These are phyloP conservation scores for Dictyostelium capitatum DNA, from an alignment of 78 protist genomes.

Conservation along the genomic window DNA sequence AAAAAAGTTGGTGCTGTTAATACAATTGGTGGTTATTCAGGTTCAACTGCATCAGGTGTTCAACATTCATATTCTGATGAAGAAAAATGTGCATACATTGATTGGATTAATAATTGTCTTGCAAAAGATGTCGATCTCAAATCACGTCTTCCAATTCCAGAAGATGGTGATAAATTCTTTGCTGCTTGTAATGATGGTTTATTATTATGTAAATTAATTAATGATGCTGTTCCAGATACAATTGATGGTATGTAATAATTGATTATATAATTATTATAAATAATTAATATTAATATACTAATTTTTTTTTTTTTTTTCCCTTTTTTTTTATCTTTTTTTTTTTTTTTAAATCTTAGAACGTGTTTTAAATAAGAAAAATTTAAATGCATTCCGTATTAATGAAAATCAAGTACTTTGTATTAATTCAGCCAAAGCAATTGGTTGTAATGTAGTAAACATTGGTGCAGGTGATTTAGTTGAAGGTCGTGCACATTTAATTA, in stretches of 20 bases:
- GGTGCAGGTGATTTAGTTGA: constrained; percentile 88
- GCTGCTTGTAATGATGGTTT: constrained; percentile 85
- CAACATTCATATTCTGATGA: constrained; percentile 90
- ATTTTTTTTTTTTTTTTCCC: constrained; percentile 2
- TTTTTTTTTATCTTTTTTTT: background rate
- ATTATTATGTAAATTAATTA: constrained; percentile 91
- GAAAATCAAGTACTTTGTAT: constrained; percentile 91
- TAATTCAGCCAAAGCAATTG: constrained; percentile 96
- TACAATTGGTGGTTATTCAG: constrained; percentile 68
- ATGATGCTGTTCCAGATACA: constrained; percentile 92
- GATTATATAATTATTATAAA: background rate
- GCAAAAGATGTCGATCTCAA: constrained; percentile 87
- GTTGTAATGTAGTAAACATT: constrained; percentile 93
- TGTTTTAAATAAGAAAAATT: constrained; percentile 91
- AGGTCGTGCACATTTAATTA: constrained; percentile 92
- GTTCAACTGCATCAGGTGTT: constrained; percentile 65
- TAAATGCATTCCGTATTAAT: constrained; percentile 80
- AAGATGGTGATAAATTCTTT: constrained; percentile 75
- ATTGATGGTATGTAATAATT: constrained; percentile 85
- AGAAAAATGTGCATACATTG: constrained; percentile 89
- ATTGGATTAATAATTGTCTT: constrained; percentile 88
- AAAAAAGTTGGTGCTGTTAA: constrained; percentile 73
- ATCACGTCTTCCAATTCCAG: constrained; percentile 42
- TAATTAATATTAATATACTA: background rate
- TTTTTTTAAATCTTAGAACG: constrained; percentile 75